Evolutionary conservation across 495 filamentous ascomycete genomes (phyloP).

Genomic region (Usnea hakonensis): DNA sequence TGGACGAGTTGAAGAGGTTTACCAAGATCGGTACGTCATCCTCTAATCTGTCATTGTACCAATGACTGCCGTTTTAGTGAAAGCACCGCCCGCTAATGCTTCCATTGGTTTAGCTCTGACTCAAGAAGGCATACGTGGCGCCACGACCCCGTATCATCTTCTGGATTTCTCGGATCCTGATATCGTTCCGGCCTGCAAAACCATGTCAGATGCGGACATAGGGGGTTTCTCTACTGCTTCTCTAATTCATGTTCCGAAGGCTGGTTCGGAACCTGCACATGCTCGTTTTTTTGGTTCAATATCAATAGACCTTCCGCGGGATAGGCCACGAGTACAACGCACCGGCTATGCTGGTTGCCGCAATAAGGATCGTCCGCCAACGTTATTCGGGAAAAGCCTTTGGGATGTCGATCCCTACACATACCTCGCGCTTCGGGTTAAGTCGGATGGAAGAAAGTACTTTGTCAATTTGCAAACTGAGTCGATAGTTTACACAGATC

Average conservation of each 20-base stretch:
- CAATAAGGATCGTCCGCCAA: constrained; percentile 49
- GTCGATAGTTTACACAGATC: constrained; percentile 79
- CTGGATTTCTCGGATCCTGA: constrained; percentile 55
- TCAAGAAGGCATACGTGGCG: constrained; percentile 40
- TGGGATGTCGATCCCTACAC: constrained; percentile 87
- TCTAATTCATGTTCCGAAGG: constrained; percentile 56
- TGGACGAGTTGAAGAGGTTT: constrained; percentile 57
- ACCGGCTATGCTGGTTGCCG: constrained; percentile 88
- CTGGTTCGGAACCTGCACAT: constrained; percentile 45
- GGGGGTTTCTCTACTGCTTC: constrained; percentile 72
- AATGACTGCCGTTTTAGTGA: background rate
- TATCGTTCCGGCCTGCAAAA: constrained; percentile 59
- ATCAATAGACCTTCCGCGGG: constrained; percentile 71
- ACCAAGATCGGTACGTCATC: constrained; percentile 45
- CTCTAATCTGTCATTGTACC: background rate
- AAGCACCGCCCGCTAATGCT: background rate
- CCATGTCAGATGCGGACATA: constrained; percentile 78
- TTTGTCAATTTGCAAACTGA: constrained; percentile 96
- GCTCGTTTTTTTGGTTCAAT: constrained; percentile 81
- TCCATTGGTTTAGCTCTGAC: constrained; percentile 36
- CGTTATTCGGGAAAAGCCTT: constrained; percentile 69
- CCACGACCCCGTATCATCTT: constrained; percentile 42
- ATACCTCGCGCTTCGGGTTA: constrained; percentile 83
- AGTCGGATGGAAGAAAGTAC: constrained; percentile 85
- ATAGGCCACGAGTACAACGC: constrained; percentile 59